A percentile compares a stretch with the other conserved stretches of the same genome.
These are phyloP conservation scores for Curvularia spicifera DNA, from an alignment of 2,329 filamentous ascomycete genomes.

Conservation along the genomic window DNA sequence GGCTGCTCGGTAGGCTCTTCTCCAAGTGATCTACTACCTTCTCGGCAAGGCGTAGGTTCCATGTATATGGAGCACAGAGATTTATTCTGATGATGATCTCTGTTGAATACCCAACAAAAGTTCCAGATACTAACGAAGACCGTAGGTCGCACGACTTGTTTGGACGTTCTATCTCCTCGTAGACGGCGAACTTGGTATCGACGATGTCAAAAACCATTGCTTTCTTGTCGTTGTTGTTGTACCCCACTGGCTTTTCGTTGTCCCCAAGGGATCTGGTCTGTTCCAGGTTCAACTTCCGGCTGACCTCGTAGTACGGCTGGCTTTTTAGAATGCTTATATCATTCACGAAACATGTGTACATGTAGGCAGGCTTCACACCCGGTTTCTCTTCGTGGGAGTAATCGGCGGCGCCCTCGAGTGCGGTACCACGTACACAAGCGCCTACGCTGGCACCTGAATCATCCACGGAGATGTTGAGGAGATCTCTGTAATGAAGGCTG, in stretches of 20 bases:
- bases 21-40: no score
- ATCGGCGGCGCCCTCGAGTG: background rate
- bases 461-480: conserved; percentile 13
- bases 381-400: background rate
- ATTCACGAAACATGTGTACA: conserved; percentile 5
- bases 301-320: conserved; percentile 2
- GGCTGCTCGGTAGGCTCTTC: no score
- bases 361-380: background rate
- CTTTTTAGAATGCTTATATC: background rate
- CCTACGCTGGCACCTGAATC: background rate
- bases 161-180: background rate
- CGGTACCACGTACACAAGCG: background rate
- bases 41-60: no score
- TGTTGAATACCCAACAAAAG: no score
- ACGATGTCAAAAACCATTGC: conserved; percentile 9
- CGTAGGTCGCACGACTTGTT: no score
- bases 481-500: conserved; percentile 28
- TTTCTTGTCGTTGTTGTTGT: background rate
- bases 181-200: conserved; percentile 5
- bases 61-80: no score
- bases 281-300: conserved; percentile 8
- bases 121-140: no score
- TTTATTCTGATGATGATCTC: no score
- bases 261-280: background rate
- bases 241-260: background rate